Percentiles rank a stretch among this genome's conserved stretches.
phyloP scores from a whole-genome alignment of 2,329 filamentous ascomycete species.

The Dothidotthia symphoricarpi region DNA sequence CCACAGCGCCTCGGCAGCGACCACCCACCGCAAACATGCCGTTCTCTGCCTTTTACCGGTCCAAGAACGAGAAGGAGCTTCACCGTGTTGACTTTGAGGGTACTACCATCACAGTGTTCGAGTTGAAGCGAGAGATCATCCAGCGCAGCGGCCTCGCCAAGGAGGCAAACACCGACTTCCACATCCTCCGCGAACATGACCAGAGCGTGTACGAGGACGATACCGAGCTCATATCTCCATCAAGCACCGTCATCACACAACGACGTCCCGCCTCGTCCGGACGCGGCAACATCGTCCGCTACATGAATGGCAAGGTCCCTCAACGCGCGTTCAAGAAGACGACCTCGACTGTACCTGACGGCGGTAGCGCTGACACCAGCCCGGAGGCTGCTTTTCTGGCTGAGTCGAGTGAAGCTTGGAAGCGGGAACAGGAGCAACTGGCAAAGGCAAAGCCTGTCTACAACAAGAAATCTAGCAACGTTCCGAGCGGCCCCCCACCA shows the following conservation, averaged over 20 bases:
- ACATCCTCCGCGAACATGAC: slow-evolving; percentile 86
- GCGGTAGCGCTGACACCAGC: slow-evolving; percentile 75
- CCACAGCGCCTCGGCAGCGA: too few relatives aligned
- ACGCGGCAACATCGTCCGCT: slow-evolving; percentile 85
- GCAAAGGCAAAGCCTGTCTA: slow-evolving; percentile 60
- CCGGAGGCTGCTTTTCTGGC: slow-evolving; percentile 90
- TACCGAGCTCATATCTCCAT: slow-evolving; percentile 93
- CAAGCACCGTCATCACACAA: slow-evolving; percentile 87
- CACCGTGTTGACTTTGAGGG: slow-evolving; percentile 95
- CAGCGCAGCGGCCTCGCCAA: slow-evolving; percentile 89
- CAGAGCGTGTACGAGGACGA: slow-evolving; percentile 92
- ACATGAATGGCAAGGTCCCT: slow-evolving; percentile 95
- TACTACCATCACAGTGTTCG: slow-evolving; percentile 96
- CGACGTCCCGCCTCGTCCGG: slow-evolving; percentile 82
- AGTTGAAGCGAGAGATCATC: slow-evolving; percentile 98
- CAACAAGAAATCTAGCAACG: slow-evolving; percentile 64
- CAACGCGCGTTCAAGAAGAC: slow-evolving; percentile 75
- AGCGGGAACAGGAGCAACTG: slow-evolving; percentile 89
- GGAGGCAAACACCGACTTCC: slow-evolving; percentile 92
- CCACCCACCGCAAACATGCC: slow-evolving; percentile 58
- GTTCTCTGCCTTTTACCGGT: slow-evolving; percentile 99
- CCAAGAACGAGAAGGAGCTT: slow-evolving; percentile 97
- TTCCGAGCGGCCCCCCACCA: slow-evolving; percentile 90
- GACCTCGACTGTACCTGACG: slow-evolving; percentile 42
- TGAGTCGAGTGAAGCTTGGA: slow-evolving; percentile 87